Base-by-base conservation (phyloP, 768 basidiomycete species). In the Terana coerulea region DNA sequence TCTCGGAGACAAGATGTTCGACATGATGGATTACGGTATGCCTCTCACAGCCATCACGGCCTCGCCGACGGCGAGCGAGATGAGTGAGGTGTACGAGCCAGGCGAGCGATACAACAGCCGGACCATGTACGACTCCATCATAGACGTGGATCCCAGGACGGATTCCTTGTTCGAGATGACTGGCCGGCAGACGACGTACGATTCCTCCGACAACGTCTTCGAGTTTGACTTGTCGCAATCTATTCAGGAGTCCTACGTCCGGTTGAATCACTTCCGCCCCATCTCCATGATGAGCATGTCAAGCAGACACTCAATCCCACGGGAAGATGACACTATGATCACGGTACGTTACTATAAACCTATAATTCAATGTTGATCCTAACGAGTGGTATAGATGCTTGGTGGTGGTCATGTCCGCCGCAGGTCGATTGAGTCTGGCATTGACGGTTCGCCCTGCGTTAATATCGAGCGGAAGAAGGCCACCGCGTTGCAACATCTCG, bases 1-100 rank as follows among this genome's bases (percentile, higher is more conserved):
- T 2, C 64, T 91, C 3, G 89, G 90, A 1, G 90, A 92, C 66
- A 92, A 91, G 76, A 92, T 92, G 90, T 87, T 92, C 55, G 83
- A 86, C 31, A 81, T 74, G 28, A 81, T 75, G 28, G 76, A 68
- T 11, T 75, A 72, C 41, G 77, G 75, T 1, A 73, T 77, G 53
- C 78, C 84, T 0, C 72, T 90, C 24, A 63, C 74, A 0, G 70
- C 86, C 0, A 88, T 90, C 53, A 78, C 83, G 0, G 84, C 79
- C 0, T 88, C 87, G 0, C 86, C 87, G 1, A 63, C 76, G 0
- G 76, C 75, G 40, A 78, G 77, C 47, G 60, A 65, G 11, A 59
- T 59, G 41, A 62, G 60, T 47, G 56, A 58, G 2, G 62, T 64
- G 6, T 60, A 71, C 35, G 17, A 17, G 10, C 3, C 42, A 5